Evolutionary conservation across 2,329 filamentous ascomycete species (phyloP).

Genomic region (Apiospora arundinis): DNA sequence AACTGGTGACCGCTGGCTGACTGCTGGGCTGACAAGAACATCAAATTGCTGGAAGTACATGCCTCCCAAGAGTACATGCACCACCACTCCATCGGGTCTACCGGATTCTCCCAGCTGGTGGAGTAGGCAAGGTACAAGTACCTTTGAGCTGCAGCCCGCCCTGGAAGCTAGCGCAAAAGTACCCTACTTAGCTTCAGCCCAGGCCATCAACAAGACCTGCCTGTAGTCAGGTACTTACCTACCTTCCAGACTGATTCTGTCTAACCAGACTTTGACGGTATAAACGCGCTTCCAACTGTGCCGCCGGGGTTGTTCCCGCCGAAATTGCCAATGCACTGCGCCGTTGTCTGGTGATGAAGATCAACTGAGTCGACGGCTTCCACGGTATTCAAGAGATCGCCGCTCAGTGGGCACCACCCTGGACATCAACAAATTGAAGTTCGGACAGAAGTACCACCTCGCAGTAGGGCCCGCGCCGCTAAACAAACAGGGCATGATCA

Average conservation of each 20-base stretch:
- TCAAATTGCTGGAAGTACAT: too few species aligned
- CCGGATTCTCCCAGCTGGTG: constrained; percentile 6
- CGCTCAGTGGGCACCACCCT: not conserved
- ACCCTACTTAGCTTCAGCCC: not conserved
- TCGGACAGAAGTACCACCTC: too few species aligned
- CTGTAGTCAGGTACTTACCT: not conserved
- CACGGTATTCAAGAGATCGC: not conserved
- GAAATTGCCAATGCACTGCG: not conserved
- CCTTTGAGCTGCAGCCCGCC: not conserved
- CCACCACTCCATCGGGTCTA: constrained; percentile 12
- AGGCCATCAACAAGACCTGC: not conserved
- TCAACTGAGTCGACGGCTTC: not conserved
- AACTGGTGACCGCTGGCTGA: too few species aligned
- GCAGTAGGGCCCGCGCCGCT: too few species aligned
- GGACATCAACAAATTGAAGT: too few species aligned
- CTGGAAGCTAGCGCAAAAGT: not conserved
- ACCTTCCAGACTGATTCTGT: too few species aligned
- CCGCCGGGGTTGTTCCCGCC: not conserved
- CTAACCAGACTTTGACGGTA: not conserved
- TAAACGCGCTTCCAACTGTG: not conserved
- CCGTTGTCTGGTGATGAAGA: not conserved
- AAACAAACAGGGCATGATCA: too few species aligned
- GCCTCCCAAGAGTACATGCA: not conserved
- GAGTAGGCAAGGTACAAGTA: not conserved
- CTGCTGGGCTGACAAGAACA: not conserved